Evolutionary conservation across 495 filamentous ascomycete species (phyloP).

Genomic region (Penicillium goetzii): DNA sequence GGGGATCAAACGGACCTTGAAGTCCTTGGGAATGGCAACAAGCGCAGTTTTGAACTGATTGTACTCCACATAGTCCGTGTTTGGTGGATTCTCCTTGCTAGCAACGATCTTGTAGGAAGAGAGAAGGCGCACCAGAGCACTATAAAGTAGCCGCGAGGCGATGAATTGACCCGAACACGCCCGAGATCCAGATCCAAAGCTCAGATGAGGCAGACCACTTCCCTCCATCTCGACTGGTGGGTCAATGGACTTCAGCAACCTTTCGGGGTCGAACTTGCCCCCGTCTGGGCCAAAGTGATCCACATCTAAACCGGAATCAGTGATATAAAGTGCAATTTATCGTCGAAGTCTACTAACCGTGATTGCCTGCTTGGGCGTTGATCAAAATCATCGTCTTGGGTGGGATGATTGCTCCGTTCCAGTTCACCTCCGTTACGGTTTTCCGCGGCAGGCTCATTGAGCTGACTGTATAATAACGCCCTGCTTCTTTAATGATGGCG

Average conservation of each 20-base stretch:
- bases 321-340: neutral
- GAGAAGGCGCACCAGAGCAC: conserved; percentile 52
- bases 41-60: conserved; percentile 59
- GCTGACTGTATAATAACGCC: conserved; percentile 58
- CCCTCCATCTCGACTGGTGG: conserved; percentile 42
- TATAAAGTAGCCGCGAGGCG: conserved; percentile 53
- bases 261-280: conserved; percentile 56
- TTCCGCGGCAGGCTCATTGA: conserved; percentile 58
- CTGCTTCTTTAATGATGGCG: conserved; percentile 58
- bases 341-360: conserved; percentile 41
- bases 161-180: conserved; percentile 58
- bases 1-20: conserved; percentile 55
- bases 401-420: conserved; percentile 60
- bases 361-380: conserved; percentile 61
- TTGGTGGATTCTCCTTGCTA: conserved; percentile 51
- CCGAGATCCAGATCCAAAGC: conserved; percentile 58
- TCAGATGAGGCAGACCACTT: conserved; percentile 48
- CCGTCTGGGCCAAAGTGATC: conserved; percentile 55
- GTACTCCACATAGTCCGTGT: conserved; percentile 62
- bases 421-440: conserved; percentile 55
- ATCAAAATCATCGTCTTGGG: conserved; percentile 59
- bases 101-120: conserved; percentile 56
- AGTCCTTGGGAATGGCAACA: conserved; percentile 58
- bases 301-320: conserved; percentile 37
- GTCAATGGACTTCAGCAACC: conserved; percentile 49